Conservation (phyloP, 2,329 filamentous ascomycete genomes). For the Cercospora citrullina region DNA sequence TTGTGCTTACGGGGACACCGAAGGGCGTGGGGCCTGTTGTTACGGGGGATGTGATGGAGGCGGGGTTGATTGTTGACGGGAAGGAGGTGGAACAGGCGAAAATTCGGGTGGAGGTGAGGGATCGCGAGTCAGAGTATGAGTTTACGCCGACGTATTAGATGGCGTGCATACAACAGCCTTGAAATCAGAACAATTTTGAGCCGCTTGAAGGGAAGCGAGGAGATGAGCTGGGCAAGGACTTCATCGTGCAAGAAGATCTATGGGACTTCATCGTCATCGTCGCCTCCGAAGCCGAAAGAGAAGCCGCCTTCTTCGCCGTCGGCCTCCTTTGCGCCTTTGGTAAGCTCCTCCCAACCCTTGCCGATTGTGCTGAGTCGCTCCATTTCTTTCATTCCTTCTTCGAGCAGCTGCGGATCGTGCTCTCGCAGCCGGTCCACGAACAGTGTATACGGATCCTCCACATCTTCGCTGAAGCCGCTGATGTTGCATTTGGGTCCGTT, state of each 20-base stretch:
- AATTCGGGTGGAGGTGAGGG: conserved; percentile 80
- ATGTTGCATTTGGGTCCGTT: conserved; percentile 81
- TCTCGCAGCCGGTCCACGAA: conserved; percentile 70
- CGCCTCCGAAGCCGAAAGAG: conserved; percentile 60
- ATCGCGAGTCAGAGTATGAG: conserved; percentile 73
- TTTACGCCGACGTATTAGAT: conserved; percentile 58
- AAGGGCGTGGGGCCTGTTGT: conserved; percentile 89
- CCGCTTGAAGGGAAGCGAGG: background rate
- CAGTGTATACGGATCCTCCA: conserved; percentile 70
- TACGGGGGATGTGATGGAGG: conserved; percentile 83
- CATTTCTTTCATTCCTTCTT: conserved; percentile 64
- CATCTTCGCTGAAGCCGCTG: conserved; percentile 74
- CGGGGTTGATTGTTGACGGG: conserved; percentile 75
- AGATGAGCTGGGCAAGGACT: background rate
- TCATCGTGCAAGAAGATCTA: conserved; percentile 3
- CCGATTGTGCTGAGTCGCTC: conserved; percentile 63
- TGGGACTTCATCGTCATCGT: conserved; percentile 42
- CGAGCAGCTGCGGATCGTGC: conserved; percentile 65
- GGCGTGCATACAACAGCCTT: background rate
- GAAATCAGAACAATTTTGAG: background rate
- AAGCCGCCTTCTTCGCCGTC: conserved; percentile 56
- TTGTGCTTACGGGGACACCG: conserved; percentile 94
- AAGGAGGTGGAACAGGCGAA: conserved; percentile 80
- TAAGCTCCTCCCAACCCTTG: conserved; percentile 85
- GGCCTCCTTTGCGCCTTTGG: conserved; percentile 55